Conservation (phyloP, 805 yeast genomes). For the Myxozyma monticola region DNA sequence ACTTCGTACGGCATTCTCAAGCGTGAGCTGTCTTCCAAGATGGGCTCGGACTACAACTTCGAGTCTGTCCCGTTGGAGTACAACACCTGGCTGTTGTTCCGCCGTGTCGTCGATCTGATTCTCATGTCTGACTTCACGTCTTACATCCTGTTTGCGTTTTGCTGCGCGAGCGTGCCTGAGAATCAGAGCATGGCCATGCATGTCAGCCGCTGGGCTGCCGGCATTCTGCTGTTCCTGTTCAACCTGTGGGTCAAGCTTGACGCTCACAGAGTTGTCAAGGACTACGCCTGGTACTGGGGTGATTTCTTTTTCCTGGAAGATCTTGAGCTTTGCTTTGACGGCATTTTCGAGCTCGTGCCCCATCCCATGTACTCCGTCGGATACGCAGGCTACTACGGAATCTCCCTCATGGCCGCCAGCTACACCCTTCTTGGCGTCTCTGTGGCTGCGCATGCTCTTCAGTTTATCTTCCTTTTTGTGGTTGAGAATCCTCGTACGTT, state of each 20-base stretch:
- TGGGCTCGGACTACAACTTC: slow-evolving; percentile 45
- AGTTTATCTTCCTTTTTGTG: slow-evolving; percentile 68
- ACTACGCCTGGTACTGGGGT: slow-evolving; percentile 95
- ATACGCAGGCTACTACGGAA: slow-evolving; percentile 82
- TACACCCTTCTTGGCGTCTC: slow-evolving; percentile 70
- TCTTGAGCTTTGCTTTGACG: slow-evolving; percentile 73
- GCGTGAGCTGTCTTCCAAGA: slow-evolving; percentile 50
- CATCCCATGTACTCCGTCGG: slow-evolving; percentile 94
- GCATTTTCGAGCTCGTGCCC: slow-evolving; percentile 85
- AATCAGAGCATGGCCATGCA: slow-evolving; percentile 49
- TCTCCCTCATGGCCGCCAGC: slow-evolving; percentile 73
- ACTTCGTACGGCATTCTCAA: slow-evolving; percentile 46
- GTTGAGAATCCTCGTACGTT: slow-evolving; percentile 88
- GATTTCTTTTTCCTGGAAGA: slow-evolving; percentile 82
- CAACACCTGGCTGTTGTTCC: slow-evolving; percentile 78
- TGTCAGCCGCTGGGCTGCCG: slow-evolving; percentile 55
- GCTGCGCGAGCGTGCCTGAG: slow-evolving; percentile 41
- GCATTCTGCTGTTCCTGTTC: slow-evolving; percentile 63
- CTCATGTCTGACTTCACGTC: slow-evolving; percentile 82
- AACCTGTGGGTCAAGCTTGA: slow-evolving; percentile 83
- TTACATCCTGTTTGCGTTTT: slow-evolving; percentile 64
- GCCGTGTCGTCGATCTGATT: slow-evolving; percentile 77
- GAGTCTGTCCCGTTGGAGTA: slow-evolving; percentile 63
- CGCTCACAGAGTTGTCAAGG: slow-evolving; percentile 85
- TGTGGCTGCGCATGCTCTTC: slow-evolving; percentile 71